Evolutionary conservation across 352 stramenopile genomes (phyloP).

Genomic region (Phytophthora gonapodyides): DNA sequence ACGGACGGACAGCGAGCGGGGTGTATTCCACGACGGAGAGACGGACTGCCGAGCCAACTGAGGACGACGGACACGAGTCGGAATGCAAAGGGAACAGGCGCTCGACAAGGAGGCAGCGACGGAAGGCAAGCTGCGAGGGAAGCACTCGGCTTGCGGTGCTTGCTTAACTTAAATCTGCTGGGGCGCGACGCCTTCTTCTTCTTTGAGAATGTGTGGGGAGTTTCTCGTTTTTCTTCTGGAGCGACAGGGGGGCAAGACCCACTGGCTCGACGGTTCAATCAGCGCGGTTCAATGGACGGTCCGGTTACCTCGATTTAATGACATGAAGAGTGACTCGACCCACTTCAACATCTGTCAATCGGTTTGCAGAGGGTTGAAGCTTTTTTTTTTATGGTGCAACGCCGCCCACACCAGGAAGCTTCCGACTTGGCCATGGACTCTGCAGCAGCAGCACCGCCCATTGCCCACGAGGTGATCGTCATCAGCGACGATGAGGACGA

Average conservation of each 20-base stretch:
- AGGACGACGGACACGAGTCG: slow-evolving; percentile 25
- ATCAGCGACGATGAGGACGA: slow-evolving; percentile 25
- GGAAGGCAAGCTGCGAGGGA: slow-evolving; percentile 9
- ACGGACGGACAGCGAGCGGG: slow-evolving; percentile 14
- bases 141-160: slow-evolving; percentile 14
- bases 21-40: slow-evolving; percentile 1
- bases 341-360: not conserved
- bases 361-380: slow-evolving; percentile 13
- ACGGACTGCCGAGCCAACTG: slow-evolving; percentile 6
- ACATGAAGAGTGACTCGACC: slow-evolving; percentile 13
- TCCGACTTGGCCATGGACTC: slow-evolving; percentile 3
- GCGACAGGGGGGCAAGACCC: slow-evolving; percentile 8
- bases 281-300: slow-evolving; percentile 18
- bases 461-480: slow-evolving; percentile 28
- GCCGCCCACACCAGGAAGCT: not conserved
- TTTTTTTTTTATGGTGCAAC: slow-evolving; percentile 7
- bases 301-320: slow-evolving; percentile 28
- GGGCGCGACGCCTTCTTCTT: slow-evolving; percentile 21
- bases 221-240: slow-evolving; percentile 24
- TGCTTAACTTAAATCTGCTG: slow-evolving; percentile 22
- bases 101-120: slow-evolving; percentile 1
- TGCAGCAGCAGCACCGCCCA: not conserved
- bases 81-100: slow-evolving; percentile 33
- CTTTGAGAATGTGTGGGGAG: slow-evolving; percentile 33
- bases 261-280: slow-evolving; percentile 42